Base-by-base conservation (phyloP, 768 basidiomycete species). In the Hericium rajendrae region DNA sequence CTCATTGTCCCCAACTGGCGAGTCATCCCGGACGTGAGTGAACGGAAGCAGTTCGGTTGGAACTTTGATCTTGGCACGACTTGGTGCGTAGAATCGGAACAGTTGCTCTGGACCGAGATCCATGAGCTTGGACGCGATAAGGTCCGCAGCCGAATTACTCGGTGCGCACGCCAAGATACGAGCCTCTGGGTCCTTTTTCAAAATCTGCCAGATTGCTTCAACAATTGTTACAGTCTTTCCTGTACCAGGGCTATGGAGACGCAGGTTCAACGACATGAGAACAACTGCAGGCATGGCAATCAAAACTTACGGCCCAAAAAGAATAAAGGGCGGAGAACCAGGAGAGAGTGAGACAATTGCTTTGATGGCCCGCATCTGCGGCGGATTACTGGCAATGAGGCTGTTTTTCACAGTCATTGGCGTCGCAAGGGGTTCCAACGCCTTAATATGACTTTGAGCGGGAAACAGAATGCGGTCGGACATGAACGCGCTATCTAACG, bases 171-270 rank as follows among this genome's bases (percentile, higher is more conserved):
- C 84, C 1, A 87, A 73, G 55, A 87, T 76, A 37, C 71, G 74
- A 1, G 75, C 72, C 4, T 71, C 38, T 0, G 75, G 73, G 59
- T 81, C 62, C 10, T 58, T 58, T 15, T 60, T 63, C 4, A 85
- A 69, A 3, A 86, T 64, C 62, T 87, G 85, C 3, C 68, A 71
- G 40, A 86, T 84, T 1, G 79, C 78, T 64, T 87, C 85, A 1
- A 85, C 78, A 1, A 83, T 71, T 0, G 83, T 85, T 18, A 84
- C 75, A 0, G 85, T 86, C 67, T 87, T 87, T 0, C 85, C 85
- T 0, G 85, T 86, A 10, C 82, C 82, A 3, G 82, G 81, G 1
- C 82, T 83, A 15, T 10, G n/a, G 37, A 18, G 6, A 51, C 8
- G 2, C 9, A 53, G 5, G 26, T 4, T 48, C 38, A 43, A 38